phyloP scores from a whole-genome alignment of 2,329 filamentous ascomycete species.

The Fusarium coicis region DNA sequence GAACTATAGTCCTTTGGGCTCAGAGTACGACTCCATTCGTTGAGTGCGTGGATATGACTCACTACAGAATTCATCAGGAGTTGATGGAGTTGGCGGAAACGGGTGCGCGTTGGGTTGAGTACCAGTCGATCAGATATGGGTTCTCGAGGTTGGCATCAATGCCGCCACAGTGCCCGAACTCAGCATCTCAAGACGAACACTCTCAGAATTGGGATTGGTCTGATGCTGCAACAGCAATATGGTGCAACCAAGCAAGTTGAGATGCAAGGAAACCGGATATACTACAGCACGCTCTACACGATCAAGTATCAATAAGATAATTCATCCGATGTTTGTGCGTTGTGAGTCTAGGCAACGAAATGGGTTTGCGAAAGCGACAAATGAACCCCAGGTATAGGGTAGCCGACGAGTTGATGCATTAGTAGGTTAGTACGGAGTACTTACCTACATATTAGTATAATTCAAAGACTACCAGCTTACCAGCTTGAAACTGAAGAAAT shows the following conservation, averaged over 20 bases:
- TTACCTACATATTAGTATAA: background rate
- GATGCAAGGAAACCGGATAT: background rate
- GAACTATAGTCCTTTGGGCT: conserved; percentile 11
- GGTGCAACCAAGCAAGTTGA: background rate
- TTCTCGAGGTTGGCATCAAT: background rate
- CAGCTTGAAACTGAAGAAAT: background rate
- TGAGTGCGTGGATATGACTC: conserved; percentile 11
- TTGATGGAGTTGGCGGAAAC: conserved; percentile 23
- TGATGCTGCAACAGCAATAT: background rate
- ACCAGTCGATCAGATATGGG: conserved; percentile 10
- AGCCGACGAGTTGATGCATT: background rate
- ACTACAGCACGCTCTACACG: background rate
- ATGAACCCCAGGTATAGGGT: background rate
- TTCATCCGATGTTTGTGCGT: background rate
- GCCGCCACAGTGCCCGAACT: too few relatives aligned
- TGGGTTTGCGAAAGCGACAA: too few relatives aligned
- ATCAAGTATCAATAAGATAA: background rate
- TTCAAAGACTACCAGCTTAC: background rate
- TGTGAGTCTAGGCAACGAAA: background rate
- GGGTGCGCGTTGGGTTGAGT: conserved; percentile 12
- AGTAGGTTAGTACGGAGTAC: too few relatives aligned
- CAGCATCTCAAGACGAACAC: background rate
- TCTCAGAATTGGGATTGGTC: background rate
- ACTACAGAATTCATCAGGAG: background rate
- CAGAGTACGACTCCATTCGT: background rate